Evolutionary conservation across 306 rosid genomes (phyloP).

Genomic region (Quercus mongolica): DNA sequence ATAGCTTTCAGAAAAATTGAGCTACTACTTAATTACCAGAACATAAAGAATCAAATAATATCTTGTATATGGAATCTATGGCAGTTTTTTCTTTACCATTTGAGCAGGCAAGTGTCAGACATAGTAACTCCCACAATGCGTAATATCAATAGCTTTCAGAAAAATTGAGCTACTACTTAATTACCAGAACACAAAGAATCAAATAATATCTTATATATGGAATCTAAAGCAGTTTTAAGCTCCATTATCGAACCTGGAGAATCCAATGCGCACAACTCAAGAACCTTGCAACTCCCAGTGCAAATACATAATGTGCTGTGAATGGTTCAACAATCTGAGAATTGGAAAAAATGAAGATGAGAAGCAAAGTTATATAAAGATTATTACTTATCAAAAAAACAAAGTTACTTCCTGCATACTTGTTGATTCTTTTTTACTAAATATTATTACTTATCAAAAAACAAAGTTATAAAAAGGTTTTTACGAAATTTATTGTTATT

Average conservation of each 20-base stretch:
- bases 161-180: neutral
- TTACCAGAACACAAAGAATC: neutral
- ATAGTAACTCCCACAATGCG: neutral
- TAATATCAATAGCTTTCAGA: neutral
- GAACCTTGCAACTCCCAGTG: slow-evolving; percentile 80
- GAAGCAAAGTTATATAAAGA: neutral
- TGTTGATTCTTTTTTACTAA: too few relatives aligned
- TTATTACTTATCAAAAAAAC: neutral
- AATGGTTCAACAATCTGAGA: slow-evolving; percentile 78
- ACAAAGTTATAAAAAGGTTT: too few relatives aligned
- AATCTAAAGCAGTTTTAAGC: neutral
- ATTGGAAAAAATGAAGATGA: slow-evolving; percentile 4
- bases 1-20: neutral
- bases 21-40: slow-evolving; percentile 6
- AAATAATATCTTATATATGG: slow-evolving; percentile 1
- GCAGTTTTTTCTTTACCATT: neutral
- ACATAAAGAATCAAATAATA: neutral
- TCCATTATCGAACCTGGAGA: slow-evolving; percentile 53
- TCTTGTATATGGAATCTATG: neutral
- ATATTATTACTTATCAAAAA: too few relatives aligned
- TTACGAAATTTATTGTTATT: too few relatives aligned
- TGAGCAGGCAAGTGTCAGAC: neutral
- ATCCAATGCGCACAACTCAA: slow-evolving; percentile 88
- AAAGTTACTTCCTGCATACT: too few relatives aligned
- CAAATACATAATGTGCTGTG: slow-evolving; percentile 80